These are phyloP conservation scores for Pseudocercospora macadamiae DNA, from an alignment of 2,329 filamentous ascomycete species.

Conservation along the genomic window DNA sequence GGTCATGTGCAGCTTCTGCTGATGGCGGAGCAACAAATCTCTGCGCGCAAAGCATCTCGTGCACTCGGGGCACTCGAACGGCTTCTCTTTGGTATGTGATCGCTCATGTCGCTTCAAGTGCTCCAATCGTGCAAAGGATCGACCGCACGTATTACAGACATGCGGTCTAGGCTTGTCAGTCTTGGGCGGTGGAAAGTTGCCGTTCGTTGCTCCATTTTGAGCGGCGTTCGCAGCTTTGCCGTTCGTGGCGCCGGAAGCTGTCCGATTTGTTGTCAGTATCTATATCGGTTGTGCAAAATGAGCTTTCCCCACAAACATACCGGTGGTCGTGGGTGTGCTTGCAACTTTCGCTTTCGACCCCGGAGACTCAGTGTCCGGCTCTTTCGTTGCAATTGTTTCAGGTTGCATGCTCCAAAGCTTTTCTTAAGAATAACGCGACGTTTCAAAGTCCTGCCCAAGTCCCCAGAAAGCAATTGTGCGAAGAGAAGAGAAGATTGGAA, in stretches of 20 bases:
- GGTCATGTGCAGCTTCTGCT: conserved; percentile 97
- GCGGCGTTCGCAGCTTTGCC: neutral
- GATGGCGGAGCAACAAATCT: conserved; percentile 88
- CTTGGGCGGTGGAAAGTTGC: conserved; percentile 77
- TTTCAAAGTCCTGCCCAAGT: neutral
- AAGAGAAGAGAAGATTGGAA: neutral
- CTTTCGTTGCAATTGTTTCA: conserved; percentile 27
- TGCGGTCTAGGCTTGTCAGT: conserved; percentile 97
- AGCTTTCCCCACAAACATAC: conserved; percentile 17
- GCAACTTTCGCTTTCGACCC: conserved; percentile 21
- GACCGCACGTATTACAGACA: conserved; percentile 85
- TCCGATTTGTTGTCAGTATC: conserved; percentile 2
- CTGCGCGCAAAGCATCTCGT: conserved; percentile 91
- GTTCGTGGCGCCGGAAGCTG: conserved; percentile 22
- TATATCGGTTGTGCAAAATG: neutral
- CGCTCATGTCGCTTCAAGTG: conserved; percentile 96
- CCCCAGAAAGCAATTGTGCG: neutral
- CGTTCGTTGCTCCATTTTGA: conserved; percentile 27
- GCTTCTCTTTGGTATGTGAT: conserved; percentile 98
- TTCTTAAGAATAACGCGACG: neutral
- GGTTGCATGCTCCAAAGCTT: conserved; percentile 33
- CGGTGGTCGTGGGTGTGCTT: conserved; percentile 20
- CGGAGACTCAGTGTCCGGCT: conserved; percentile 32
- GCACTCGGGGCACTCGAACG: conserved; percentile 95
- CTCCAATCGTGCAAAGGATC: conserved; percentile 92